Evolutionary conservation across 2,329 filamentous ascomycete species (phyloP).

Genomic region (Pseudogymnoascus verrucosus): DNA sequence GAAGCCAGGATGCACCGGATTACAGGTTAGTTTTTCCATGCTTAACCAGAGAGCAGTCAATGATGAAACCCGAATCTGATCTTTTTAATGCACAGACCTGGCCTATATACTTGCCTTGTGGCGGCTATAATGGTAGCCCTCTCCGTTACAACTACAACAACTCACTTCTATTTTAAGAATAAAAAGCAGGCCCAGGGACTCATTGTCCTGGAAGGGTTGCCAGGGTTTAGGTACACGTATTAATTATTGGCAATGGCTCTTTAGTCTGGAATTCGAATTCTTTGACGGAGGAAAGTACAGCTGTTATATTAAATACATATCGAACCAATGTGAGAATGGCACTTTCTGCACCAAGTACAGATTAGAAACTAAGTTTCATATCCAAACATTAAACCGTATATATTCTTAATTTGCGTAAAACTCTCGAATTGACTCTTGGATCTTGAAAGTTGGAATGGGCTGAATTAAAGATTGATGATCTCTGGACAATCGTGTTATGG

Average conservation of each 20-base stretch:
- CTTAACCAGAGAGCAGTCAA: background rate
- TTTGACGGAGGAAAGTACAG: background rate
- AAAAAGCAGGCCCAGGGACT: conserved; percentile 22
- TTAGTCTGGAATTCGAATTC: background rate
- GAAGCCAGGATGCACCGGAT: conserved; percentile 43
- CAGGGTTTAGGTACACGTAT: conserved; percentile 22
- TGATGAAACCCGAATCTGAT: background rate
- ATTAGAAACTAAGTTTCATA: background rate
- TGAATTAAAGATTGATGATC: too few species aligned
- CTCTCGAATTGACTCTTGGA: too few species aligned
- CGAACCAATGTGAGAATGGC: background rate
- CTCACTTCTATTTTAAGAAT: conserved; percentile 22
- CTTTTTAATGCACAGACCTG: conserved; percentile 9
- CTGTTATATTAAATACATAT: background rate
- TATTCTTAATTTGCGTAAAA: background rate
- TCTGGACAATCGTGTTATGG: too few species aligned
- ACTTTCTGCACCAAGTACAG: background rate
- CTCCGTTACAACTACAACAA: conserved; percentile 16
- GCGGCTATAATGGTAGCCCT: conserved; percentile 17
- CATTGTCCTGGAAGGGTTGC: conserved; percentile 22
- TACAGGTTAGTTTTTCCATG: conserved; percentile 30
- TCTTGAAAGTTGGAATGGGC: too few species aligned
- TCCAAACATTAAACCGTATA: background rate
- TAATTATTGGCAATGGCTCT: background rate
- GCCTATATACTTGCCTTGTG: conserved; percentile 11